These are phyloP conservation scores for Fusarium hostae DNA, from an alignment of 2,329 filamentous ascomycete species.

Conservation along the genomic window DNA sequence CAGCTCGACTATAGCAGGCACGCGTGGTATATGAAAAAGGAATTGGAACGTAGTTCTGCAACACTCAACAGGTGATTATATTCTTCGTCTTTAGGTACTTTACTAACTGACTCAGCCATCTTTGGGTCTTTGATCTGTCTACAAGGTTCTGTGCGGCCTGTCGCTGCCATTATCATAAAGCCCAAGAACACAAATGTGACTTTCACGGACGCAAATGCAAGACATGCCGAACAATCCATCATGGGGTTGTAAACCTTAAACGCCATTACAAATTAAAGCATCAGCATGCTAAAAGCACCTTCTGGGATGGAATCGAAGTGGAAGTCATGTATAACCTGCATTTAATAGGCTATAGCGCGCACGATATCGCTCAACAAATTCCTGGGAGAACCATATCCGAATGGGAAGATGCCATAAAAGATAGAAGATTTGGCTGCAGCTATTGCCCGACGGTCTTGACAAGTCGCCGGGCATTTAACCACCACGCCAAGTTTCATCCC, in stretches of 20 bases:
- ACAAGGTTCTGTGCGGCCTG: too few species aligned
- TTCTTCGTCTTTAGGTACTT: background rate
- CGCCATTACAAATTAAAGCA: too few species aligned
- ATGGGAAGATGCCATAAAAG: too few species aligned
- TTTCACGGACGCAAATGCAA: too few species aligned
- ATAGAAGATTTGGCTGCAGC: too few species aligned
- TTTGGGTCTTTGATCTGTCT: background rate
- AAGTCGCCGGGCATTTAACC: too few species aligned
- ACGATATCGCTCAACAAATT: background rate
- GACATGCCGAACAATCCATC: too few species aligned
- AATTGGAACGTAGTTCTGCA: background rate
- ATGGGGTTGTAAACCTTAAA: background rate
- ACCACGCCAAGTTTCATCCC: too few species aligned
- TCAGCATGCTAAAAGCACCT: too few species aligned
- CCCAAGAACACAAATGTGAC: background rate
- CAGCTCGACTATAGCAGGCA: background rate
- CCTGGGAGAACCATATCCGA: background rate
- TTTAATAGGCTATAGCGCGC: background rate
- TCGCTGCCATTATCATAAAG: too few species aligned
- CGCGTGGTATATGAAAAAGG: background rate
- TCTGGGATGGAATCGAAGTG: background rate
- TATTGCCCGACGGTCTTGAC: too few species aligned
- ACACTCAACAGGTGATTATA: background rate
- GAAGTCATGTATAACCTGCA: background rate
- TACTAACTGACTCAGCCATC: background rate